Evolutionary conservation across 495 filamentous ascomycete genomes (phyloP).

Genomic region (Endocarpon pusillum): DNA sequence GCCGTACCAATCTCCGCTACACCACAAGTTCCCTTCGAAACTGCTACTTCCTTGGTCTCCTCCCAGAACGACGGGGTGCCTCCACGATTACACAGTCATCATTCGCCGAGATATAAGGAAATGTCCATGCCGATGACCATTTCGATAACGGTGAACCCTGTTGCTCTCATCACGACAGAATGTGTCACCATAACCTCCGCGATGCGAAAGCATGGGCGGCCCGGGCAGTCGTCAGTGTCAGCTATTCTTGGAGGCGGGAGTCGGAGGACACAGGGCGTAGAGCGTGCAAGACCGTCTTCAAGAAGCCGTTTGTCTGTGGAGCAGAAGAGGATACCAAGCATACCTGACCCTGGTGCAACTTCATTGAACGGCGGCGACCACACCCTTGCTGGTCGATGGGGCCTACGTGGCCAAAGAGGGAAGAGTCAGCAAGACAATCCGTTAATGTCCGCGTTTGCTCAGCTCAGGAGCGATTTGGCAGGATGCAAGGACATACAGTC

Average conservation of each 20-base stretch:
- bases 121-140: slow-evolving; percentile 10
- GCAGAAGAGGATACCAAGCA: neutral
- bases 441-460: slow-evolving; percentile 86
- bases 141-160: slow-evolving; percentile 79
- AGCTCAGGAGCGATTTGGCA: slow-evolving; percentile 73
- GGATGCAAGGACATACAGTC: slow-evolving; percentile 82
- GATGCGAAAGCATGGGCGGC: slow-evolving; percentile 94
- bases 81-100: slow-evolving; percentile 3
- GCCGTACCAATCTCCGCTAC: too few relatives aligned
- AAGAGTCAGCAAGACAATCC: slow-evolving; percentile 98
- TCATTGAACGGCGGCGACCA: slow-evolving; percentile 35
- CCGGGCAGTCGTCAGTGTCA: slow-evolving; percentile 90
- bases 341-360: slow-evolving; percentile 2
- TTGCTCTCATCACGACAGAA: slow-evolving; percentile 93
- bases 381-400: slow-evolving; percentile 55
- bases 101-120: too few relatives aligned
- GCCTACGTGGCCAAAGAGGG: slow-evolving; percentile 85
- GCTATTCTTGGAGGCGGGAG: slow-evolving; percentile 76
- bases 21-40: too few relatives aligned
- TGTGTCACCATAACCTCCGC: slow-evolving; percentile 96
- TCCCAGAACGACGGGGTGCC: too few relatives aligned
- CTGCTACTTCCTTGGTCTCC: too few relatives aligned
- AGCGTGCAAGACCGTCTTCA: slow-evolving; percentile 16
- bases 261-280: slow-evolving; percentile 26
- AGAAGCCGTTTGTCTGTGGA: neutral